Evolutionary conservation across 495 filamentous ascomycete genomes (phyloP).

Genomic region (Filosporella fistucella): DNA sequence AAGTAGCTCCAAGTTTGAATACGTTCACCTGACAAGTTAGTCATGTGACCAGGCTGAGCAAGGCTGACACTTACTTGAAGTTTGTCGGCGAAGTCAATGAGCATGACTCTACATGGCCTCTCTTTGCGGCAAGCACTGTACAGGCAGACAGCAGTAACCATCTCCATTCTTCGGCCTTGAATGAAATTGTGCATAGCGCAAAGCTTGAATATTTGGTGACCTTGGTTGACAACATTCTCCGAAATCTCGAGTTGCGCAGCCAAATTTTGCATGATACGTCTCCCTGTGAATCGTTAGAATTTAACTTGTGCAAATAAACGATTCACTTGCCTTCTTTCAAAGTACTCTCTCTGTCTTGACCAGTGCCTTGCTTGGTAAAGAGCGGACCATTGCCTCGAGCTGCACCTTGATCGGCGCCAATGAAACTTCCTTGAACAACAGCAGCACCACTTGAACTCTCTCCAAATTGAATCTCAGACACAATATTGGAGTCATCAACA

Average conservation of each 20-base stretch:
- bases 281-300: conserved; percentile 21
- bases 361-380: conserved; percentile 45
- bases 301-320: background rate
- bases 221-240: conserved; percentile 54
- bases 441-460: conserved; percentile 79
- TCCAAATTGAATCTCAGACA: conserved; percentile 85
- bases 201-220: conserved; percentile 71
- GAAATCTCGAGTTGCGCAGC: conserved; percentile 48
- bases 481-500: conserved; percentile 78
- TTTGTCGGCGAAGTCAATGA: conserved; percentile 93
- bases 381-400: conserved; percentile 41
- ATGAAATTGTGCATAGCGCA: conserved; percentile 76
- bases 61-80: conserved; percentile 41
- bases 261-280: conserved; percentile 37
- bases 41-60: conserved; percentile 7
- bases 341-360: conserved; percentile 59
- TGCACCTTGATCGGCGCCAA: conserved; percentile 72
- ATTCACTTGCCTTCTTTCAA: conserved; percentile 53
- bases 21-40: conserved; percentile 68
- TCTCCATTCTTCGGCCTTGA: conserved; percentile 79
- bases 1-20: conserved; percentile 81
- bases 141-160: conserved; percentile 78
- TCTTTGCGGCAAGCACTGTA: conserved; percentile 78
- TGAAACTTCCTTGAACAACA: conserved; percentile 83
- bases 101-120: conserved; percentile 61